phyloP scores from a whole-genome alignment of 2,329 filamentous ascomycete genomes.

The Claviceps sp. region DNA sequence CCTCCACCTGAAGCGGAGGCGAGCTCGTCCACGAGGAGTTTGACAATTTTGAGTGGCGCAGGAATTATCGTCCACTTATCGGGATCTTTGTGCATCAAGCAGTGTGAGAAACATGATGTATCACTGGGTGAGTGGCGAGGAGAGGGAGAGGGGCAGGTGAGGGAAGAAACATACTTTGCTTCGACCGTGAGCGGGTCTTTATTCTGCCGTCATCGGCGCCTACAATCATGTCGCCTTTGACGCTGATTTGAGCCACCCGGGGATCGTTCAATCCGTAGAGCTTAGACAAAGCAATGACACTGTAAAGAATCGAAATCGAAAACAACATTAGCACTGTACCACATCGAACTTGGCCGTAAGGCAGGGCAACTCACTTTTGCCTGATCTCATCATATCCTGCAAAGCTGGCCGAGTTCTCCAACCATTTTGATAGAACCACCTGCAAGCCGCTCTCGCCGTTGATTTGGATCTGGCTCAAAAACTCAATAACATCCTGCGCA shows the following conservation, averaged over 20 bases:
- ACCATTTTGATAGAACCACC: constrained; percentile 85
- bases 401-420: constrained; percentile 94
- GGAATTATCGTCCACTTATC: constrained; percentile 81
- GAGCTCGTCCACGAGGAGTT: constrained; percentile 87
- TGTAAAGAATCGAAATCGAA: constrained; percentile 18
- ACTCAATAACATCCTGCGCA: constrained; percentile 80
- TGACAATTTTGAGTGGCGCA: constrained; percentile 87
- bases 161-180: constrained; percentile 47
- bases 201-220: constrained; percentile 62
- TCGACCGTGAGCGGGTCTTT: constrained; percentile 85
- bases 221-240: constrained; percentile 85
- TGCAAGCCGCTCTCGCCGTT: constrained; percentile 69
- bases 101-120: neutral
- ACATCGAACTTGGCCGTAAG: neutral
- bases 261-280: constrained; percentile 78
- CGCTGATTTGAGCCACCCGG: constrained; percentile 63
- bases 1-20: constrained; percentile 61
- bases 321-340: neutral
- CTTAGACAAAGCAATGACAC: constrained; percentile 84
- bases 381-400: constrained; percentile 97
- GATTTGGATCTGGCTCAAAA: constrained; percentile 74
- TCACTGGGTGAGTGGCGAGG: neutral
- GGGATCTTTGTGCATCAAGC: constrained; percentile 43
- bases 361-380: constrained; percentile 61
- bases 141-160: neutral